Evolutionary conservation across 345 rosid species (phyloP).

Genomic region (Syzygium grande): DNA sequence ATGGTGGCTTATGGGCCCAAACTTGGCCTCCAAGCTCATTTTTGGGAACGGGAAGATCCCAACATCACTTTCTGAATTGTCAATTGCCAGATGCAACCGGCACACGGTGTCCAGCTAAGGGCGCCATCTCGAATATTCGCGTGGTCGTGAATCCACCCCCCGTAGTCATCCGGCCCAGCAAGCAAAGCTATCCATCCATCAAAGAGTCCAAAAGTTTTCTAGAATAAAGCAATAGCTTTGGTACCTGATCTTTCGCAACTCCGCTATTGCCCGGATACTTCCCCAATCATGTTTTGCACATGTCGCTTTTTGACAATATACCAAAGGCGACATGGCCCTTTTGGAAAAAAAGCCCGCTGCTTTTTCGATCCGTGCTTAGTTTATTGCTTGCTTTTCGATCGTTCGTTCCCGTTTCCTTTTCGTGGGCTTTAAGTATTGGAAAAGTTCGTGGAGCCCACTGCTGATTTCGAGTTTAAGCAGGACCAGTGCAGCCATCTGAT

Average conservation of each 20-base stretch:
- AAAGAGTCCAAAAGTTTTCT: neutral
- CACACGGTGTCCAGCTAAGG: neutral
- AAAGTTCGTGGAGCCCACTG: neutral
- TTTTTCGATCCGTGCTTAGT: neutral
- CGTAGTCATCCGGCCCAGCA: neutral
- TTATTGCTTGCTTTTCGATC: neutral
- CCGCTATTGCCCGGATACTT: neutral
- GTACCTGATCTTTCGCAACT: neutral
- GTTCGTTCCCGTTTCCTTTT: neutral
- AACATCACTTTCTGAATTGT: neutral
- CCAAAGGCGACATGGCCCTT: neutral
- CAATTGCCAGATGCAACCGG: neutral
- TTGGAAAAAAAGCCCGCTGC: neutral
- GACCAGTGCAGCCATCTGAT: neutral
- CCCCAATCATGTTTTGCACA: neutral
- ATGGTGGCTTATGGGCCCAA: neutral
- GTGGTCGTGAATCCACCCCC: neutral
- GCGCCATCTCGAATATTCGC: neutral
- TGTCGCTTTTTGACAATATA: neutral
- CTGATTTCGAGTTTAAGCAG: neutral
- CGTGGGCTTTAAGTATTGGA: neutral
- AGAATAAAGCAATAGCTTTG: neutral
- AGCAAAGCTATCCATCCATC: neutral
- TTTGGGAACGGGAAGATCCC: neutral
- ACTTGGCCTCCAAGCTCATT: neutral